phyloP scores from a whole-genome alignment of 495 filamentous ascomycete genomes.

The Neurospora tetraspora region DNA sequence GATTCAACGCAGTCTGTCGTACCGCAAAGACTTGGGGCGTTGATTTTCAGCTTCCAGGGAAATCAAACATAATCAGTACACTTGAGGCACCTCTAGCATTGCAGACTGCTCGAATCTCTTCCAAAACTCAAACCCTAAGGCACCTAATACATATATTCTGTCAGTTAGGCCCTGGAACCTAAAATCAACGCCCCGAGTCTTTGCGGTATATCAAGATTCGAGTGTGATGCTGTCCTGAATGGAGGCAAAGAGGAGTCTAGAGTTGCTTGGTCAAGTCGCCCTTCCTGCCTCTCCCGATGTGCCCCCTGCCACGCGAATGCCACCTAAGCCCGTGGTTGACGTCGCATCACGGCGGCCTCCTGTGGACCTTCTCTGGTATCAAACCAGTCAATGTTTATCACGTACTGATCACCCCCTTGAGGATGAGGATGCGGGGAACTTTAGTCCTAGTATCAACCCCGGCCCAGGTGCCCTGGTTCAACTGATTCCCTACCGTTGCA shows the following conservation, averaged over 20 bases:
- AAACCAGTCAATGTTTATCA: background rate
- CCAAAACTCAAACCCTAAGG: too few species aligned
- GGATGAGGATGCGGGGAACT: background rate
- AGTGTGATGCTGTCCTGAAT: too few species aligned
- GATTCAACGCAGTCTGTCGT: too few species aligned
- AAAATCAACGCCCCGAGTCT: too few species aligned
- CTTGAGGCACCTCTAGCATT: too few species aligned
- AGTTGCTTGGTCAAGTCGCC: background rate
- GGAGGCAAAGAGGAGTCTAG: background rate
- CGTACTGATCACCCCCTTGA: background rate
- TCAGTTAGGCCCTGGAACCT: too few species aligned
- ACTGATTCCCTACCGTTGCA: background rate
- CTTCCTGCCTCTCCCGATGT: background rate
- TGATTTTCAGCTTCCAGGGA: too few species aligned
- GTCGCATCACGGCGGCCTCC: background rate
- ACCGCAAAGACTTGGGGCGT: too few species aligned
- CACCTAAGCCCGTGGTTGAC: background rate
- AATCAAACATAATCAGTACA: too few species aligned
- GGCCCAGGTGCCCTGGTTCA: background rate
- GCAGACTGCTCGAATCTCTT: too few species aligned
- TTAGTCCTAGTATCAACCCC: background rate
- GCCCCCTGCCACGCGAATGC: background rate
- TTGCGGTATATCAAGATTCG: too few species aligned
- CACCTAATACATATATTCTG: too few species aligned
- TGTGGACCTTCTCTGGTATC: background rate